These are phyloP conservation scores for Hippophae rhamnoides DNA, from an alignment of 306 rosid genomes.

Conservation along the genomic window DNA sequence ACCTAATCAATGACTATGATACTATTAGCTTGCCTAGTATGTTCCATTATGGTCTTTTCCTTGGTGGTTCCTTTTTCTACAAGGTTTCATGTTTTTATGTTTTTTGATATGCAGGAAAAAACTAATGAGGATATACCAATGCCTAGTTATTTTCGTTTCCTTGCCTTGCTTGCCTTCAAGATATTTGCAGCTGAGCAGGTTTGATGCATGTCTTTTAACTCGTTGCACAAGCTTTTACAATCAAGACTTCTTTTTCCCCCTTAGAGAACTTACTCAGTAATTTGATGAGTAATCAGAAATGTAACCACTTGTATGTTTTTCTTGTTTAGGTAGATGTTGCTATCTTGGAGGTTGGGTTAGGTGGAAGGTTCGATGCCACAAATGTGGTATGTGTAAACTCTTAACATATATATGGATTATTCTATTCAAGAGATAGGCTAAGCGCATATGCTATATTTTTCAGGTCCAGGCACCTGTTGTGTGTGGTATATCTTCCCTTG, in stretches of 20 bases:
- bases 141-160: constrained; percentile 86
- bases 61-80: too few species aligned
- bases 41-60: too few species aligned
- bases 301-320: constrained; percentile 3
- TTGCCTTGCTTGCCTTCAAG: constrained; percentile 88
- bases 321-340: constrained; percentile 65
- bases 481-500: constrained; percentile 88
- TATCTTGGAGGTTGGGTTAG: constrained; percentile 87
- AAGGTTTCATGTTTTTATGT: background rate
- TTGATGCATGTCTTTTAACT: constrained; percentile 14
- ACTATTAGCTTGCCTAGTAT: too few species aligned
- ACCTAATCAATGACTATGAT: too few species aligned
- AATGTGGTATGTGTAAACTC: constrained; percentile 53
- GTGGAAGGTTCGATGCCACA: constrained; percentile 85
- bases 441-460: constrained; percentile 17
- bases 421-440: background rate
- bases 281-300: background rate
- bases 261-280: background rate
- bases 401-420: background rate
- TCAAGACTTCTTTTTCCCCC: background rate
- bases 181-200: constrained; percentile 87
- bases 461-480: constrained; percentile 74
- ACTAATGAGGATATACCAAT: constrained; percentile 56
- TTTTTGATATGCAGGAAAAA: constrained; percentile 39
- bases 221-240: background rate